Evolutionary conservation across 148 eudicot species (phyloP).

Genomic region (Rhododendron griersonianum): DNA sequence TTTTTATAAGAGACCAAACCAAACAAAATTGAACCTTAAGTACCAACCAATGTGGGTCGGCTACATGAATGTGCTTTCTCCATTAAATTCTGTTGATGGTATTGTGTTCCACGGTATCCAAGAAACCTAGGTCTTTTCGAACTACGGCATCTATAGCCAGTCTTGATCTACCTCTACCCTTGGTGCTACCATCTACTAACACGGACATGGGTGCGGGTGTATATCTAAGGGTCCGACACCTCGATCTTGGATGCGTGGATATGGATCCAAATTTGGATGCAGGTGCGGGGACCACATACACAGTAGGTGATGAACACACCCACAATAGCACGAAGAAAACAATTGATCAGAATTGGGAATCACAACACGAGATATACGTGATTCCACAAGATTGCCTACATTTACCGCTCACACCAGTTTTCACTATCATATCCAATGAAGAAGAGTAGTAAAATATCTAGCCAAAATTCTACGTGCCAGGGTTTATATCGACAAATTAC

Average conservation of each 20-base stretch:
- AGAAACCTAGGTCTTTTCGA: not conserved
- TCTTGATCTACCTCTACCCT: not conserved
- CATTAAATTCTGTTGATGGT: not conserved
- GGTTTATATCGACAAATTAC: not conserved
- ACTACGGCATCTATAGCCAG: not conserved
- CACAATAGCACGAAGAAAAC: not conserved
- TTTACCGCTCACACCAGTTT: not conserved
- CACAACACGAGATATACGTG: not conserved
- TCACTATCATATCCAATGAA: not conserved
- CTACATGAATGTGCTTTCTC: not conserved
- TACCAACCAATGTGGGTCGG: not conserved
- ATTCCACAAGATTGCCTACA: not conserved
- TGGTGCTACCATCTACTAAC: not conserved
- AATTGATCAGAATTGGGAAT: not conserved
- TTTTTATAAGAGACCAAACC: not conserved
- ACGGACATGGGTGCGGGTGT: not conserved
- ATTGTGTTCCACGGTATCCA: not conserved
- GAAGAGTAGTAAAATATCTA: not conserved
- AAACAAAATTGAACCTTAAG: not conserved
- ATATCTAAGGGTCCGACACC: not conserved
- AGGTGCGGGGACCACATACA: not conserved
- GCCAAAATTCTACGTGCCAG: not conserved
- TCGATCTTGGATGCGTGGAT: not conserved
- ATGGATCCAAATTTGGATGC: not conserved
- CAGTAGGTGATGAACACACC: not conserved